Percentiles rank a stretch among this genome's conserved stretches.
These are phyloP conservation scores for Fusarium nygamai DNA, from an alignment of 2,329 filamentous ascomycete genomes.

Conservation along the genomic window DNA sequence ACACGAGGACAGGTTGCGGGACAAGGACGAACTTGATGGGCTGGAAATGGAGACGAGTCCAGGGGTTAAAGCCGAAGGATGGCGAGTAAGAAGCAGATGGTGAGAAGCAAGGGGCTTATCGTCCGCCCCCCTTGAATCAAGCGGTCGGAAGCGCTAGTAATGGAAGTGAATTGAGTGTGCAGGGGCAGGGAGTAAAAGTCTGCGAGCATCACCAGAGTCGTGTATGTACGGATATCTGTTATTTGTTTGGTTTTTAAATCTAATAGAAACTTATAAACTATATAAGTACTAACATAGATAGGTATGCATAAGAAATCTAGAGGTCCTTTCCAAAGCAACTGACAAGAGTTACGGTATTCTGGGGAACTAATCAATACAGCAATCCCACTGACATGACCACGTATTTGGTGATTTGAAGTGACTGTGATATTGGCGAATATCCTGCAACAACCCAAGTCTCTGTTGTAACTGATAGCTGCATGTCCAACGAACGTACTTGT, in stretches of 20 bases:
- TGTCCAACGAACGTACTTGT: neutral
- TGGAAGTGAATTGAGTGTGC: neutral
- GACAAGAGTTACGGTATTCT: neutral
- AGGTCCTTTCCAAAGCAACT: neutral
- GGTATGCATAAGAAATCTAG: neutral
- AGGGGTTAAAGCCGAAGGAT: slow-evolving; percentile 9
- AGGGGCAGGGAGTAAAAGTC: neutral
- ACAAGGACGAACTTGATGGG: slow-evolving; percentile 2
- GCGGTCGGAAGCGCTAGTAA: neutral
- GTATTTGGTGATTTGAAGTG: neutral
- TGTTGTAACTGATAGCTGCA: neutral
- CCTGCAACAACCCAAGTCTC: slow-evolving; percentile 14
- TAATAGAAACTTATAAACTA: neutral
- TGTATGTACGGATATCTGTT: neutral
- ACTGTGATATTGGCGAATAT: slow-evolving; percentile 12
- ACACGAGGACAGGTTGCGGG: slow-evolving; percentile 23
- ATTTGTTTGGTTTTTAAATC: neutral
- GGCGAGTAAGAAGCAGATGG: neutral
- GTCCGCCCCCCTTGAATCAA: slow-evolving; percentile 15
- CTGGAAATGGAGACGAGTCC: slow-evolving; percentile 9
- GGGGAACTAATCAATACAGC: neutral
- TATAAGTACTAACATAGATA: neutral
- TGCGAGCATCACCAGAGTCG: neutral
- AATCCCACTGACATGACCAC: neutral
- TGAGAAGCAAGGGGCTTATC: slow-evolving; percentile 9